Evolutionary conservation across 768 basidiomycete genomes (phyloP).

Genomic region (Collybiopsis luxurians): DNA sequence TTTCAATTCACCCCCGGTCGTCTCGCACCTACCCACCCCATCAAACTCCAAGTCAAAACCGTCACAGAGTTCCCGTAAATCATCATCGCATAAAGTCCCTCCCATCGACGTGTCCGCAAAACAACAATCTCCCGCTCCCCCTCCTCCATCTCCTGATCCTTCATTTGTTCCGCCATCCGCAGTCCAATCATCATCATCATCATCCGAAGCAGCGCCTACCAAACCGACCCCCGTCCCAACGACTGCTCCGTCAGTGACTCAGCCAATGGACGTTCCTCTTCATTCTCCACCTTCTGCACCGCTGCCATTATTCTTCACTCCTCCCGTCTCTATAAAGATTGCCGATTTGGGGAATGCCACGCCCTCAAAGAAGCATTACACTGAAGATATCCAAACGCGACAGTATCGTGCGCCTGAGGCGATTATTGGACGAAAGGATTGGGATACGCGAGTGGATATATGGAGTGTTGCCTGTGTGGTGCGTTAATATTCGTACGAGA

Average conservation of each 20-base stretch:
- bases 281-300: background rate
- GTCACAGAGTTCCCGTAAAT: background rate
- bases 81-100: background rate
- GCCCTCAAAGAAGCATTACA: conserved; percentile 85
- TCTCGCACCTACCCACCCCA: conserved; percentile 39
- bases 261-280: conserved; percentile 2
- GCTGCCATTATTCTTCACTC: conserved; percentile 13
- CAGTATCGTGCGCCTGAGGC: conserved; percentile 96
- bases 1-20: conserved; percentile 33
- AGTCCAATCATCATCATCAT: background rate
- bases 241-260: background rate
- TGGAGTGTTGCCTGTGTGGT: conserved; percentile 92
- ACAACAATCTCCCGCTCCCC: conserved; percentile 9
- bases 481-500: conserved; percentile 21
- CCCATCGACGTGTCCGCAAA: background rate
- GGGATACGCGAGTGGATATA: conserved; percentile 83
- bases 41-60: conserved; percentile 18
- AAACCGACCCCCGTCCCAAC: too few species aligned
- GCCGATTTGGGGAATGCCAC: conserved; percentile 95
- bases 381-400: conserved; percentile 95
- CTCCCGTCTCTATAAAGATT: conserved; percentile 82
- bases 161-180: background rate
- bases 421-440: conserved; percentile 82
- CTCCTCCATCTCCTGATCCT: conserved; percentile 8
- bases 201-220: background rate